Conservation (phyloP, 768 basidiomycete species). For the Mycena leptocephala region DNA sequence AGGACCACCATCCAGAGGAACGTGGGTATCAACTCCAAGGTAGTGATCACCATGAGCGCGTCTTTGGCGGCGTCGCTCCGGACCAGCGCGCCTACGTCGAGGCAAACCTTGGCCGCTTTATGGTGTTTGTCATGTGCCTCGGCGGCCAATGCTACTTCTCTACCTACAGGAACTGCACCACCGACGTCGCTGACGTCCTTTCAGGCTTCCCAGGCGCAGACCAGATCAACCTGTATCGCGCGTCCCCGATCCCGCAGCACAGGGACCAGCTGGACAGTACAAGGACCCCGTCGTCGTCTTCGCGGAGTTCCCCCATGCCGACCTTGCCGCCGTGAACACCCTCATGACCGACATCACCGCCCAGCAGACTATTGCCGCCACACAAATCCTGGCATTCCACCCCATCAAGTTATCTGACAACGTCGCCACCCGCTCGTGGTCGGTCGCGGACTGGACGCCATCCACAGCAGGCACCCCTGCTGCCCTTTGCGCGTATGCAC, state of each 20-base stretch:
- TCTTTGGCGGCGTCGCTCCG: background rate
- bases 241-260: background rate
- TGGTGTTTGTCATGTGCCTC: background rate
- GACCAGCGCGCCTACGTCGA: background rate
- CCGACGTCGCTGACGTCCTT: background rate
- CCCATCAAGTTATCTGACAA: background rate
- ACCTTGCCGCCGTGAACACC: background rate
- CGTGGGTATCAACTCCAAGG: background rate
- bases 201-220: background rate
- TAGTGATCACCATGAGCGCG: background rate
- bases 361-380: background rate
- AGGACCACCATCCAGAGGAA: background rate
- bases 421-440: background rate
- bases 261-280: background rate
- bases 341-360: background rate
- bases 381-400: background rate
- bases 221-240: background rate
- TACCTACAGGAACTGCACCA: background rate
- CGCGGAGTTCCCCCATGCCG: background rate
- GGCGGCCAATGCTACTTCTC: background rate
- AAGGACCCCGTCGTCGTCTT: background rate
- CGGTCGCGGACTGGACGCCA: no score
- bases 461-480: background rate
- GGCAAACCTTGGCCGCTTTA: background rate
- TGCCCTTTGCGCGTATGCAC: background rate